These are phyloP conservation scores for Candida nemodendra DNA, from an alignment of 805 yeast genomes.

Conservation along the genomic window DNA sequence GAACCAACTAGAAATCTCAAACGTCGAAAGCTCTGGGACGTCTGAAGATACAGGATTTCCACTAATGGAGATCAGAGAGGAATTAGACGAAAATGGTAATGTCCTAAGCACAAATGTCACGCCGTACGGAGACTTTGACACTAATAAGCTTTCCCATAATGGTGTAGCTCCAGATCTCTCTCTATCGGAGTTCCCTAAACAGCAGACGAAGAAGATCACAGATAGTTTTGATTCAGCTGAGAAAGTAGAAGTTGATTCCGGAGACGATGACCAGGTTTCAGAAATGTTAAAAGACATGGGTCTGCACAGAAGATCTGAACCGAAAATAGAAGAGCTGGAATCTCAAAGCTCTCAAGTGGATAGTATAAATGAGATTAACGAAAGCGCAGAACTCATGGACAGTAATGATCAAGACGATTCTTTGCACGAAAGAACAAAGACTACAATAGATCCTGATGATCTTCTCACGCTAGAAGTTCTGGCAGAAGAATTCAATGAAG, in stretches of 20 bases:
- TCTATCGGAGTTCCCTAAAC: conserved; percentile 1
- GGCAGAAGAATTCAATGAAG: conserved; percentile 44
- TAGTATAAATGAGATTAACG: too few species aligned
- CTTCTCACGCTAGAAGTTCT: conserved; percentile 52
- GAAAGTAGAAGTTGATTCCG: neutral
- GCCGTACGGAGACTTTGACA: conserved; percentile 26
- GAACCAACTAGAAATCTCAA: conserved; percentile 4
- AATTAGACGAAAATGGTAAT: conserved; percentile 80
- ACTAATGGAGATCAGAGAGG: conserved; percentile 80
- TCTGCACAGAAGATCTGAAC: conserved; percentile 1
- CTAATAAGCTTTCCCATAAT: too few species aligned
- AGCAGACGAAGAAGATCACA: neutral
- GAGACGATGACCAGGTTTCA: conserved; percentile 2
- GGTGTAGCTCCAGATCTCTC: conserved; percentile 16
- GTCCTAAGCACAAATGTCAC: conserved; percentile 47
- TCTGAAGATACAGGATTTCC: conserved; percentile 51
- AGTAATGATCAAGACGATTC: too few species aligned
- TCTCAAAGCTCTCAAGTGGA: too few species aligned
- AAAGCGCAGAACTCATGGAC: too few species aligned
- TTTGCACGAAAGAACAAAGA: neutral
- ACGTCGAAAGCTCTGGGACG: neutral
- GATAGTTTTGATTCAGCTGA: neutral
- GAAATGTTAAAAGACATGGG: neutral
- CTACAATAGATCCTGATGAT: conserved; percentile 43
- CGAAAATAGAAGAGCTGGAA: neutral